phyloP scores from a whole-genome alignment of 202 grass and related monocot genomes.

The Carex sylvatica region DNA sequence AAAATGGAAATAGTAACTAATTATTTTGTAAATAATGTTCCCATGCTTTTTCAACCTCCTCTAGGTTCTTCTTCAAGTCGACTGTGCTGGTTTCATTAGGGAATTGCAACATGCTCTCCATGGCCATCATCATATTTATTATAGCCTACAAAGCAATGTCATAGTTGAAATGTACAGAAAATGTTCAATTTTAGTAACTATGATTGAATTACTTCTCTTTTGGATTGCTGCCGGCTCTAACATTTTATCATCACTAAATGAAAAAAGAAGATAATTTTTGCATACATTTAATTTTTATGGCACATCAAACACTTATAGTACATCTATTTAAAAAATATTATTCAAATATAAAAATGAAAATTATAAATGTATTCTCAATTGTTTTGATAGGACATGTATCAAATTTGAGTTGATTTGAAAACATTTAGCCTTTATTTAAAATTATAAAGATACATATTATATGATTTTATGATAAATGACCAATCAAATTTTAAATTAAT shows the following conservation, averaged over 20 bases:
- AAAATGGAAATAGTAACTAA: background rate
- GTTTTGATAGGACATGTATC: too few species aligned
- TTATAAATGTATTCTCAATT: too few species aligned
- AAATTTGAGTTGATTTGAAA: too few species aligned
- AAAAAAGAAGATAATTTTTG: too few species aligned
- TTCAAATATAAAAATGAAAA: too few species aligned
- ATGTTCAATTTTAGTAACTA: background rate
- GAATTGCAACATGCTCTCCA: conserved; percentile 42
- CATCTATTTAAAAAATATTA: too few species aligned
- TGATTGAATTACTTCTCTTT: background rate
- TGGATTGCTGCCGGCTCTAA: background rate
- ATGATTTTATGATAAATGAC: too few species aligned
- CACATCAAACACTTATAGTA: too few species aligned
- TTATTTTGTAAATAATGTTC: conserved; percentile 18
- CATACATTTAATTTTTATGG: too few species aligned
- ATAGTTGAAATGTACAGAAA: background rate
- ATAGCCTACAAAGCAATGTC: conserved; percentile 36
- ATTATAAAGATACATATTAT: too few species aligned
- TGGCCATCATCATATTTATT: conserved; percentile 60
- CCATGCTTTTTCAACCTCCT: conserved; percentile 36
- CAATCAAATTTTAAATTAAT: too few species aligned
- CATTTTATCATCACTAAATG: background rate
- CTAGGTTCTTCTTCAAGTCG: conserved; percentile 34
- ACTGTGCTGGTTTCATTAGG: conserved; percentile 22
- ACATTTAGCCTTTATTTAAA: too few species aligned